Conservation (phyloP, 208 protist species). For the Zelonia costaricensis region DNA sequence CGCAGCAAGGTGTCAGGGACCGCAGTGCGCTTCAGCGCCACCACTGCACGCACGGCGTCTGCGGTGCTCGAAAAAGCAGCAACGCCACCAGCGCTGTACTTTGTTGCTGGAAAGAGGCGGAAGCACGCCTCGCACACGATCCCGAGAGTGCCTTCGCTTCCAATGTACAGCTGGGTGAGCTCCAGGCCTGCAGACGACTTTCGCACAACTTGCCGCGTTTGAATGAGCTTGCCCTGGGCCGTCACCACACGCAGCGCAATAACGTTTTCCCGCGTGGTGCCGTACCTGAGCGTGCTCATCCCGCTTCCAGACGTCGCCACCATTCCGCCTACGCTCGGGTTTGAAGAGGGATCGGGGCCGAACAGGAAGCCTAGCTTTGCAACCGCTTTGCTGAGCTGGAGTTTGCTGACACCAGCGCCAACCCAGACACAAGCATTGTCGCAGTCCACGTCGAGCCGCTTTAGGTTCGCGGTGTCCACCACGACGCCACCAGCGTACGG, state of each 20-base stretch:
- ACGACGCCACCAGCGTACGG: slow-evolving; percentile 29
- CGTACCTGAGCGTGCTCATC: slow-evolving; percentile 58
- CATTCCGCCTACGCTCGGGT: slow-evolving; percentile 55
- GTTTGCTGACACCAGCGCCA: slow-evolving; percentile 34
- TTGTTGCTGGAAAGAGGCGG: slow-evolving; percentile 25
- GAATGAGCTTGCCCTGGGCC: slow-evolving; percentile 32
- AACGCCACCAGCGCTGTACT: slow-evolving; percentile 22
- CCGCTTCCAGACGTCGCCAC: slow-evolving; percentile 39
- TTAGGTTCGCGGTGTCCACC: slow-evolving; percentile 29
- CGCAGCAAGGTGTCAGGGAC: slow-evolving; percentile 30
- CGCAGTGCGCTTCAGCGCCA: slow-evolving; percentile 28
- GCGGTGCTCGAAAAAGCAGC: slow-evolving; percentile 31
- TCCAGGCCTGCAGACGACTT: slow-evolving; percentile 82
- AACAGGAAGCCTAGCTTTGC: slow-evolving; percentile 26
- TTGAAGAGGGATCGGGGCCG: slow-evolving; percentile 32
- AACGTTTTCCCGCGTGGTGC: slow-evolving; percentile 62
- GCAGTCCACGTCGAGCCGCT: slow-evolving; percentile 23
- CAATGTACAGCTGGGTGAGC: slow-evolving; percentile 74
- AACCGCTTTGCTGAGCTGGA: slow-evolving; percentile 23
- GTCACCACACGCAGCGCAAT: slow-evolving; percentile 42
- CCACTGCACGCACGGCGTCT: slow-evolving; percentile 31
- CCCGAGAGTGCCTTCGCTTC: slow-evolving; percentile 75
- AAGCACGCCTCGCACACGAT: slow-evolving; percentile 64
- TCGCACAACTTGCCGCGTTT: slow-evolving; percentile 43
- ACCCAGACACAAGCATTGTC: slow-evolving; percentile 36